Conservation (phyloP, 2,329 filamentous ascomycete species). For the Cryphonectria carpinicola region DNA sequence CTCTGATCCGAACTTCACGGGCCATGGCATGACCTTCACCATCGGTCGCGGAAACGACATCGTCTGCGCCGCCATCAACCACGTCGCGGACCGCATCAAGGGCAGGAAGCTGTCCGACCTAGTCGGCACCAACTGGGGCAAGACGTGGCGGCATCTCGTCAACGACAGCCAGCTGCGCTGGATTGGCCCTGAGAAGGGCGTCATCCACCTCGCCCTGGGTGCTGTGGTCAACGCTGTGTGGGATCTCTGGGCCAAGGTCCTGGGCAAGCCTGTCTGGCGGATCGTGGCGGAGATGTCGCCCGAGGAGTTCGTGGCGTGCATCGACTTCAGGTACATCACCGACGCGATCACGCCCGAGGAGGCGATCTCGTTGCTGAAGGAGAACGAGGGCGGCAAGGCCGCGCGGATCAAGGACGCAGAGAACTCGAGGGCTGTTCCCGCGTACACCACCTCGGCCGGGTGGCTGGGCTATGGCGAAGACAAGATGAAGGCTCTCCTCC, state of each 20-base stretch:
- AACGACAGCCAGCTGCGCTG: constrained; percentile 88
- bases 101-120: constrained; percentile 77
- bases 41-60: constrained; percentile 92
- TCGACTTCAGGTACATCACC: constrained; percentile 94
- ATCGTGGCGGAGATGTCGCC: constrained; percentile 89
- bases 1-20: constrained; percentile 65
- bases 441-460: constrained; percentile 87
- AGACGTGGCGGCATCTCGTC: constrained; percentile 91
- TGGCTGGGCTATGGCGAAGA: constrained; percentile 92
- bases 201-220: constrained; percentile 88
- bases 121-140: constrained; percentile 74
- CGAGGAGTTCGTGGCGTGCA: constrained; percentile 83
- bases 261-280: constrained; percentile 87
- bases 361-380: constrained; percentile 71
- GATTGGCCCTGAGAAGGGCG: constrained; percentile 93
- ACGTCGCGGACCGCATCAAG: constrained; percentile 76
- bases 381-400: constrained; percentile 68
- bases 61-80: constrained; percentile 81
- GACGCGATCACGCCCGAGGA: constrained; percentile 90
- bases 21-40: constrained; percentile 86
- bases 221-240: constrained; percentile 90
- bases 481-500: constrained; percentile 77
- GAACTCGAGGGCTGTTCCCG: constrained; percentile 75
- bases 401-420: constrained; percentile 75
- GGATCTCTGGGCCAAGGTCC: constrained; percentile 92